Percentiles rank a stretch among this genome's conserved stretches.
phyloP scores from a whole-genome alignment of 495 filamentous ascomycete species.

The Aspergillus cristatus region DNA sequence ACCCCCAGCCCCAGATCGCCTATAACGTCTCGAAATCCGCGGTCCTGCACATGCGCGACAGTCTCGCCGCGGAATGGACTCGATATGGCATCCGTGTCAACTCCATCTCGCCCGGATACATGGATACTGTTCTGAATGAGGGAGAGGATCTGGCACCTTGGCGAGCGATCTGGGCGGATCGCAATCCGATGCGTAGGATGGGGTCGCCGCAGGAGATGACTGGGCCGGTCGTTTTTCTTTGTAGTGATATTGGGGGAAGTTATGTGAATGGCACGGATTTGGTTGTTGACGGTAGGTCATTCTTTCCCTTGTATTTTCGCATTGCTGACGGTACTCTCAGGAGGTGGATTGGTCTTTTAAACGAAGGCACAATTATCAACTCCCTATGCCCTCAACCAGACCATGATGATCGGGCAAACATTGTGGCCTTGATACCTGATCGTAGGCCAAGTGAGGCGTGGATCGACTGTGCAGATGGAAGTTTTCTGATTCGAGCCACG shows the following conservation, averaged over 20 bases:
- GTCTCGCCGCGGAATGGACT: conserved; percentile 39
- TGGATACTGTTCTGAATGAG: conserved; percentile 68
- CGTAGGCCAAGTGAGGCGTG: too few relatives aligned
- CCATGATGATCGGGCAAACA: too few relatives aligned
- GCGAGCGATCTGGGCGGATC: conserved; percentile 46
- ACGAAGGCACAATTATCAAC: too few relatives aligned
- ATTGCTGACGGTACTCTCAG: neutral
- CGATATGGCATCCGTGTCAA: conserved; percentile 56
- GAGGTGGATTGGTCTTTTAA: conserved; percentile 4
- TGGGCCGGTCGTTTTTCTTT: conserved; percentile 57
- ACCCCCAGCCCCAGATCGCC: conserved; percentile 32
- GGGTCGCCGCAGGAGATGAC: conserved; percentile 54
- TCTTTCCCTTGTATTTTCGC: conserved; percentile 1
- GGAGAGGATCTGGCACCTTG: conserved; percentile 48
- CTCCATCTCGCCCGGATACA: conserved; percentile 59
- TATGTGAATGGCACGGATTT: conserved; percentile 62
- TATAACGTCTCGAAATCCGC: conserved; percentile 38
- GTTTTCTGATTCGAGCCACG: neutral
- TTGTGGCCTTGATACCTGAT: too few relatives aligned
- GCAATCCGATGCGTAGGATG: conserved; percentile 64
- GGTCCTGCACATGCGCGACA: conserved; percentile 21
- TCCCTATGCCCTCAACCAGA: too few relatives aligned
- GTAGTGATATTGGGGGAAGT: conserved; percentile 46
- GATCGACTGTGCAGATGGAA: neutral
- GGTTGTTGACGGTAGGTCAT: conserved; percentile 45